Evolutionary conservation across 768 basidiomycete species (phyloP).

Genomic region (Suillus tomentosus): DNA sequence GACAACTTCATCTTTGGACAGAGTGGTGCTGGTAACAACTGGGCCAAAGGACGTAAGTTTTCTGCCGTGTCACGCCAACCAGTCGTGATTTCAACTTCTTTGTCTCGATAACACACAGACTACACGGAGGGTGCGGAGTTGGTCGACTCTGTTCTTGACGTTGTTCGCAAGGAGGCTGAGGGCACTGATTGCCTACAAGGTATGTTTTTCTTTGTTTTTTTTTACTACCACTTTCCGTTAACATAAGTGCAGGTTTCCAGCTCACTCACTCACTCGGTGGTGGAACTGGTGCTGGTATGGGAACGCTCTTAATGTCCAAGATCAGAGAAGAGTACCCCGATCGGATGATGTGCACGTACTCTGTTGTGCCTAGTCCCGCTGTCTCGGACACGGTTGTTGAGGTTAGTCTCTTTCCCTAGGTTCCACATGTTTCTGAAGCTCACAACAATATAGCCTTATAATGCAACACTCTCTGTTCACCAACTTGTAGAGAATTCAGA

Average conservation of each 20-base stretch:
- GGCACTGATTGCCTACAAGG: constrained; percentile 96
- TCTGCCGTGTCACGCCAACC: background rate
- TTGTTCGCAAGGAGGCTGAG: constrained; percentile 99
- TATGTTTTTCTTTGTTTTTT: constrained; percentile 34
- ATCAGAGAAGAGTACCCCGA: constrained; percentile 99
- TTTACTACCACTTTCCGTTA: constrained; percentile 7
- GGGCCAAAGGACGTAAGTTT: constrained; percentile 98
- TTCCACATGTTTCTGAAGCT: background rate
- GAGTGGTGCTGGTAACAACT: constrained; percentile 99
- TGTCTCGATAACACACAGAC: constrained; percentile 33
- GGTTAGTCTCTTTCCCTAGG: constrained; percentile 39
- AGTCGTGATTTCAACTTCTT: background rate
- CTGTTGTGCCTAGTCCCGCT: constrained; percentile 95
- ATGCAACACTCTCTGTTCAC: constrained; percentile 97
- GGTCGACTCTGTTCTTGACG: constrained; percentile 96
- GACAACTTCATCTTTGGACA: constrained; percentile 99
- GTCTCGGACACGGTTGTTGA: constrained; percentile 99
- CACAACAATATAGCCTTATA: constrained; percentile 75
- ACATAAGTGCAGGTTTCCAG: constrained; percentile 76
- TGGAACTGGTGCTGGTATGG: constrained; percentile 99
- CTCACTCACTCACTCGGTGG: constrained; percentile 98
- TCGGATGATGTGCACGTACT: constrained; percentile 99
- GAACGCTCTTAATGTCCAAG: constrained; percentile 97
- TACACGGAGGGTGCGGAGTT: constrained; percentile 98
- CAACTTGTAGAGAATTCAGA: constrained; percentile 99